These are phyloP conservation scores for Penicillium crustosum DNA, from an alignment of 2,329 filamentous ascomycete species.

Conservation along the genomic window DNA sequence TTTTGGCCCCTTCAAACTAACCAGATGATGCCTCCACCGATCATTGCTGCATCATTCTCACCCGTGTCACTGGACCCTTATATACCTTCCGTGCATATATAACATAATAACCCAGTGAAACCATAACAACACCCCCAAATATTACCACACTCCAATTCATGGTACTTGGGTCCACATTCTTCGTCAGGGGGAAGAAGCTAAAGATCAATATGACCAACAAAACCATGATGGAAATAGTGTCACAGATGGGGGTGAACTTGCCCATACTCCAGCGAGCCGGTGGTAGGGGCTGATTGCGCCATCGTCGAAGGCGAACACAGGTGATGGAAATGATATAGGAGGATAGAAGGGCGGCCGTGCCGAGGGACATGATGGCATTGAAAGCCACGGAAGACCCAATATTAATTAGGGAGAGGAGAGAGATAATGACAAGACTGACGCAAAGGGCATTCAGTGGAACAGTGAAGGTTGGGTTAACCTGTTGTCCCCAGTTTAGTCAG, in stretches of 20 bases:
- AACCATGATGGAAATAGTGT: neutral
- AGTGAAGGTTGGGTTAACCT: neutral
- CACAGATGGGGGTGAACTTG: neutral
- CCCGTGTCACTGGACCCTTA: neutral
- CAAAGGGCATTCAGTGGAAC: slow-evolving; percentile 23
- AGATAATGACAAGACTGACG: slow-evolving; percentile 12
- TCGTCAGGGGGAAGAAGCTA: neutral
- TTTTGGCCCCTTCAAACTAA: no score
- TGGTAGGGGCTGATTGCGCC: neutral
- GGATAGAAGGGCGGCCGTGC: slow-evolving; percentile 33
- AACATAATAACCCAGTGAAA: neutral
- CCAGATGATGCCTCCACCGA: neutral
- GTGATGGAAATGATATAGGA: slow-evolving; percentile 30
- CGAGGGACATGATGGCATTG: slow-evolving; percentile 42
- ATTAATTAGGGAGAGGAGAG: slow-evolving; percentile 36
- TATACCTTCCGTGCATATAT: neutral
- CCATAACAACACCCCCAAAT: neutral
- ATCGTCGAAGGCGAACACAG: neutral
- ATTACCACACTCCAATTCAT: neutral
- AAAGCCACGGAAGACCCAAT: slow-evolving; percentile 40
- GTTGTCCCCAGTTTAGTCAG: neutral
- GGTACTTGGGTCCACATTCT: neutral
- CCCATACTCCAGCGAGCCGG: neutral
- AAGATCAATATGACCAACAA: neutral
- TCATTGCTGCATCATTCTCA: neutral